Evolutionary conservation across 257 asterid genomes (phyloP).

Genomic region (Solanum ahanhuiri): DNA sequence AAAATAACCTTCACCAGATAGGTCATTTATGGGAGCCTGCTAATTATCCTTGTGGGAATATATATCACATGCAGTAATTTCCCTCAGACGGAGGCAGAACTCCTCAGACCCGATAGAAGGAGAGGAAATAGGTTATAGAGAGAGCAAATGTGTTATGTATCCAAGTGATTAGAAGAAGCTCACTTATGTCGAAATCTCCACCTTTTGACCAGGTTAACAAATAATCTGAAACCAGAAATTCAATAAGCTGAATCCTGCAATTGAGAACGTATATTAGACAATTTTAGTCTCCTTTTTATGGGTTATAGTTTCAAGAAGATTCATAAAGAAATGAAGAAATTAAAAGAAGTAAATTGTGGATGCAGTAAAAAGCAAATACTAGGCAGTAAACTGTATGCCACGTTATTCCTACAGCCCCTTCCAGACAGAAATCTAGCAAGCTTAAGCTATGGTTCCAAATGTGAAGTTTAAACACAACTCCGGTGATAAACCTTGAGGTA

Average conservation of each 20-base stretch:
- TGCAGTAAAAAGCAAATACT: not conserved
- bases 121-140: not conserved
- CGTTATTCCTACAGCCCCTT: not conserved
- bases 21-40: not conserved
- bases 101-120: not conserved
- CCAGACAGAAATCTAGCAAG: not conserved
- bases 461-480: not conserved
- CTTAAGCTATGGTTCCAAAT: not conserved
- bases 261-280: slow-evolving; percentile 3
- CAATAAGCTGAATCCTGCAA: slow-evolving; percentile 93
- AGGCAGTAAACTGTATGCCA: not conserved
- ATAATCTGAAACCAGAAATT: slow-evolving; percentile 76
- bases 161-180: slow-evolving; percentile 5
- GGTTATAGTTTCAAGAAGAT: not conserved
- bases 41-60: not conserved
- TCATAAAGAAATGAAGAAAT: too few relatives aligned
- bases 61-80: not conserved
- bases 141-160: not conserved
- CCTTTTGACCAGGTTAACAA: slow-evolving; percentile 55
- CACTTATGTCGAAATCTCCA: slow-evolving; percentile 57
- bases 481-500: not conserved
- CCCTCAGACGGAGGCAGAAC: not conserved
- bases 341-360: not conserved
- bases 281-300: not conserved
- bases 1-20: not conserved